Evolutionary conservation across 805 yeast species (phyloP).

Genomic region (Pachysolen tannophilus): DNA sequence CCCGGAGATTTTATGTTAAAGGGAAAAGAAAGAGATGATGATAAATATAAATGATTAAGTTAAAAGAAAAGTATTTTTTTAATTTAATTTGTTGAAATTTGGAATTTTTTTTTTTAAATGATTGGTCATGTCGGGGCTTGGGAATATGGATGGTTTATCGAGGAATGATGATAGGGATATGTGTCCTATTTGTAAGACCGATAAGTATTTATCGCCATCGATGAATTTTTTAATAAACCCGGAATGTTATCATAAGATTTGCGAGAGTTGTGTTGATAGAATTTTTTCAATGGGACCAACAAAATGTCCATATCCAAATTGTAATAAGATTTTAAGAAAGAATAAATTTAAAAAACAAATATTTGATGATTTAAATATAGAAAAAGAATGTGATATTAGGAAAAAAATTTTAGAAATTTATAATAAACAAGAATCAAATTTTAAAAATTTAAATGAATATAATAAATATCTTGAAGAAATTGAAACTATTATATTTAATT

Average conservation of each 20-base stretch:
- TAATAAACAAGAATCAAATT: conserved; percentile 75
- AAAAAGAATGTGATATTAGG: conserved; percentile 86
- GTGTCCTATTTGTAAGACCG: conserved; percentile 97
- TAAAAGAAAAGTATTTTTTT: no score
- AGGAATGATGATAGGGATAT: conserved; percentile 54
- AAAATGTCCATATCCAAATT: conserved; percentile 89
- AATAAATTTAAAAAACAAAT: conserved; percentile 87
- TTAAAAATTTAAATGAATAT: conserved; percentile 48
- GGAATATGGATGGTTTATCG: no score
- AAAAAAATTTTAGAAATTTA: conserved; percentile 68
- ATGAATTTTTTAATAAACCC: conserved; percentile 90
- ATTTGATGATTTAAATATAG: conserved; percentile 85
- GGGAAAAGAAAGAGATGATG: no score
- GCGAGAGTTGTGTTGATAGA: conserved; percentile 94
- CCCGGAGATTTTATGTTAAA: no score
- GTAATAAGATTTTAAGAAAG: conserved; percentile 81
- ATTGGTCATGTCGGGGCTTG: no score
- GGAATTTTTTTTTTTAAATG: no score
- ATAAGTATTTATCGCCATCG: conserved; percentile 86
- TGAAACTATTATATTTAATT: conserved; percentile 72
- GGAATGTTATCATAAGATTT: conserved; percentile 96
- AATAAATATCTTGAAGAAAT: conserved; percentile 78
- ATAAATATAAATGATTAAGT: no score
- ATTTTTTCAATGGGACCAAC: conserved; percentile 94
- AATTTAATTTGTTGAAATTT: no score